Conservation (phyloP, 2,329 filamentous ascomycete species). For the Clarireedia monteithiana region DNA sequence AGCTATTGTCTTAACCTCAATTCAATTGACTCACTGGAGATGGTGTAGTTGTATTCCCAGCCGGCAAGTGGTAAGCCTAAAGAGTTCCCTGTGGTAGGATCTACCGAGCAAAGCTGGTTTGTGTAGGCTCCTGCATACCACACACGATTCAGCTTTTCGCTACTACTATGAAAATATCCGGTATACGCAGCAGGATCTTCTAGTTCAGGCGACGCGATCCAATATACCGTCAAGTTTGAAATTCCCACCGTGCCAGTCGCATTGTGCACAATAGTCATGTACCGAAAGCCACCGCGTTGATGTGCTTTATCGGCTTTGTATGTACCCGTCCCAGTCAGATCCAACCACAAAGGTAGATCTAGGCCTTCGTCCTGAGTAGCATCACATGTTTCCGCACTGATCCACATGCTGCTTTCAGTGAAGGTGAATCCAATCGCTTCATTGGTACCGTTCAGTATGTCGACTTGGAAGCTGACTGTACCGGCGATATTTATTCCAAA, state of each 20-base stretch:
- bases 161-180: slow-evolving; percentile 45
- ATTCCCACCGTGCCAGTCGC: slow-evolving; percentile 19
- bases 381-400: slow-evolving; percentile 38
- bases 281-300: slow-evolving; percentile 43
- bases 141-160: slow-evolving; percentile 43
- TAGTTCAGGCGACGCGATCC: slow-evolving; percentile 30
- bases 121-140: slow-evolving; percentile 43
- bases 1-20: slow-evolving; percentile 24
- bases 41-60: slow-evolving; percentile 6
- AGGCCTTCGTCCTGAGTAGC: slow-evolving; percentile 38
- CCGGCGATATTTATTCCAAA: slow-evolving; percentile 34
- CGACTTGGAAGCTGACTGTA: slow-evolving; percentile 30
- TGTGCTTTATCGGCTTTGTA: slow-evolving; percentile 36
- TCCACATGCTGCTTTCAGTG: slow-evolving; percentile 37
- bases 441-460: slow-evolving; percentile 15
- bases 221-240: slow-evolving; percentile 28
- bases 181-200: slow-evolving; percentile 38
- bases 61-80: slow-evolving; percentile 3
- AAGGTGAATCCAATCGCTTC: slow-evolving; percentile 34
- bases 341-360: slow-evolving; percentile 42
- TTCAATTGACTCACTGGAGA: neutral
- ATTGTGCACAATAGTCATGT: slow-evolving; percentile 38
- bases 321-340: slow-evolving; percentile 29
- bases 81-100: slow-evolving; percentile 27
- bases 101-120: slow-evolving; percentile 19